These are phyloP conservation scores for Nevesoporus exiguus DNA, from an alignment of 768 basidiomycete species.

Conservation along the genomic window DNA sequence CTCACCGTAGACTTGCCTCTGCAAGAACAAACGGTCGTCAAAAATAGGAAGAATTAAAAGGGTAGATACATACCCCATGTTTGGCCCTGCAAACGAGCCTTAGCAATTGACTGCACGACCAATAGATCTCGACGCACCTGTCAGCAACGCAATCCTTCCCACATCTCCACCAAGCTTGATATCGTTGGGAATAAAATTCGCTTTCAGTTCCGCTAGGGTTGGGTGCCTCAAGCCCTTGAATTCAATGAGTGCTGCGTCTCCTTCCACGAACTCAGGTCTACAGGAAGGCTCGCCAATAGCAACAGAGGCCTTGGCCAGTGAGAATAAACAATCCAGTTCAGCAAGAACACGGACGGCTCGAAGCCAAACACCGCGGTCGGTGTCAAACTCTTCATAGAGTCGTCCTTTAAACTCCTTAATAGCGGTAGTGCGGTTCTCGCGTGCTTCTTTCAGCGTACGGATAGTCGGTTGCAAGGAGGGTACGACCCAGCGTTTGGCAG, in stretches of 20 bases:
- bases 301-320: slow-evolving; percentile 83
- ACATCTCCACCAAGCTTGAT: slow-evolving; percentile 77
- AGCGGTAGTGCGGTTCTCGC: slow-evolving; percentile 77
- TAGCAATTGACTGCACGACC: not conserved
- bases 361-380: slow-evolving; percentile 77
- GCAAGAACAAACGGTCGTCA: not conserved
- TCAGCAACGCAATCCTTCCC: slow-evolving; percentile 78
- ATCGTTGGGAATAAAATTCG: slow-evolving; percentile 91
- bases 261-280: slow-evolving; percentile 83
- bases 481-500: slow-evolving; percentile 72
- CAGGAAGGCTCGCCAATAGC: slow-evolving; percentile 94
- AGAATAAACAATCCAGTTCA: slow-evolving; percentile 95
- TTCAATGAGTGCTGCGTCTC: slow-evolving; percentile 74
- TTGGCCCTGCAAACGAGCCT: slow-evolving; percentile 52
- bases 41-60: not conserved
- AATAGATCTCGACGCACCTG: slow-evolving; percentile 49
- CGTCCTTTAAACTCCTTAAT: slow-evolving; percentile 82
- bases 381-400: slow-evolving; percentile 77
- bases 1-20: slow-evolving; percentile 77
- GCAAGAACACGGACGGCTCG: slow-evolving; percentile 82
- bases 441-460: slow-evolving; percentile 86
- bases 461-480: slow-evolving; percentile 68
- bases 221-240: slow-evolving; percentile 92
- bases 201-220: slow-evolving; percentile 62
- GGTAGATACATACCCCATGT: slow-evolving; percentile 69